Conservation (phyloP, 2,329 filamentous ascomycete genomes). For the Penicillium hesseltinei region DNA sequence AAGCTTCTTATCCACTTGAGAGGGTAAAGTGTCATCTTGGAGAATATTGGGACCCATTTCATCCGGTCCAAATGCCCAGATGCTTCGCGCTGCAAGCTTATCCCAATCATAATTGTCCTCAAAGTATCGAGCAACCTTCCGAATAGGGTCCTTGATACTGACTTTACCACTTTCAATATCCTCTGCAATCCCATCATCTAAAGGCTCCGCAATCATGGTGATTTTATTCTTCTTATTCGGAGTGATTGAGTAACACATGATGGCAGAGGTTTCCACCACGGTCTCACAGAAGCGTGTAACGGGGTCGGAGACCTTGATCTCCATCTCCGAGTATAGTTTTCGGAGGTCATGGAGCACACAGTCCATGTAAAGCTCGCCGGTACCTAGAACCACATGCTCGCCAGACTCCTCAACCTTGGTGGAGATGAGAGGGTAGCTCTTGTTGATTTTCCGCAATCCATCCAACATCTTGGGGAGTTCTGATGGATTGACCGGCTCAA, state of each 20-base stretch:
- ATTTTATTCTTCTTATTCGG: slow-evolving; percentile 99
- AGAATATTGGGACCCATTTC: slow-evolving; percentile 93
- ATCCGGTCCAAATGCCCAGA: slow-evolving; percentile 98
- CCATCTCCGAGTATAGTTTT: slow-evolving; percentile 95
- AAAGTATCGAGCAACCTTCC: slow-evolving; percentile 94
- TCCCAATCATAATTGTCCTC: slow-evolving; percentile 98
- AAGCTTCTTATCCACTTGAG: slow-evolving; percentile 90
- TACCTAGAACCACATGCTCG: slow-evolving; percentile 91
- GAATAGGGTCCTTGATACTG: slow-evolving; percentile 86
- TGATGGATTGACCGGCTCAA: slow-evolving; percentile 96
- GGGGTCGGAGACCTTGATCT: slow-evolving; percentile 97
- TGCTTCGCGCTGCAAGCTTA: slow-evolving; percentile 85
- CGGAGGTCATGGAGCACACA: slow-evolving; percentile 95
- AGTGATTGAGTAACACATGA: slow-evolving; percentile 95
- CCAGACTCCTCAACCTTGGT: slow-evolving; percentile 98
- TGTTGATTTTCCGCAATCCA: slow-evolving; percentile 93
- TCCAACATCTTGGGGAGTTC: slow-evolving; percentile 99
- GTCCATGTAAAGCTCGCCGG: slow-evolving; percentile 99
- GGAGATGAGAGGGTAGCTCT: slow-evolving; percentile 91
- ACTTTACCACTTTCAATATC: slow-evolving; percentile 92
- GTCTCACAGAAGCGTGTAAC: slow-evolving; percentile 98
- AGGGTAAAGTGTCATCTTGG: slow-evolving; percentile 92
- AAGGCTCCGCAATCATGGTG: slow-evolving; percentile 94
- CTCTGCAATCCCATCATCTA: slow-evolving; percentile 90
- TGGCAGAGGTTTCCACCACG: slow-evolving; percentile 93